phyloP scores from a whole-genome alignment of 2,329 filamentous ascomycete genomes.

The Colletotrichum filicis region DNA sequence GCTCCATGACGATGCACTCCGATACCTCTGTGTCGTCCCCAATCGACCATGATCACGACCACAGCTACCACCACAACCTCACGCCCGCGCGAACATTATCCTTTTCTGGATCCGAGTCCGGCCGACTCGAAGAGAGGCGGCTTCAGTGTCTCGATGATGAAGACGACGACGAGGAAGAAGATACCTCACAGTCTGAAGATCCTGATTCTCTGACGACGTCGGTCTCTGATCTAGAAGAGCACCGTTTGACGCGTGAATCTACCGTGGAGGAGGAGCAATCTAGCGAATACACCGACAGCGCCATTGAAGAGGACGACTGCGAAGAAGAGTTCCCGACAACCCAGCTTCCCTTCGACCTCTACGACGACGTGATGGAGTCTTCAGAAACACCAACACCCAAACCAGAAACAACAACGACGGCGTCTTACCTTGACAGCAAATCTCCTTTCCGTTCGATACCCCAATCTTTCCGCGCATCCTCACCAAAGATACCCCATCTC shows the following conservation, averaged over 20 bases:
- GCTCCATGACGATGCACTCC: constrained; percentile 61
- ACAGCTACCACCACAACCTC: constrained; percentile 45
- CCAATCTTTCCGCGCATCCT: constrained; percentile 47
- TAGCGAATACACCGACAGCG: constrained; percentile 40
- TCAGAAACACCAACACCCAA: constrained; percentile 57
- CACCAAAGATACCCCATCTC: constrained; percentile 46
- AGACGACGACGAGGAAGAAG: constrained; percentile 46
- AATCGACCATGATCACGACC: constrained; percentile 45
- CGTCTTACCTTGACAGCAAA: constrained; percentile 52
- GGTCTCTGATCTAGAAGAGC: constrained; percentile 58
- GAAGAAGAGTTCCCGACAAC: constrained; percentile 49
- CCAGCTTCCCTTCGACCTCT: constrained; percentile 50
- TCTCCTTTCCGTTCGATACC: constrained; percentile 47
- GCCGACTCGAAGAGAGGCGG: constrained; percentile 45
- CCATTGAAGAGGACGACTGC: constrained; percentile 41
- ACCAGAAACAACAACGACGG: constrained; percentile 43
- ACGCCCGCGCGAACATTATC: constrained; percentile 61
- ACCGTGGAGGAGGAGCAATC: constrained; percentile 44
- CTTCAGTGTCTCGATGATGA: constrained; percentile 44
- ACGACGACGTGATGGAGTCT: constrained; percentile 47
- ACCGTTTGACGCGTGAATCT: constrained; percentile 43
- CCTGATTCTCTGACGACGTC: constrained; percentile 56
- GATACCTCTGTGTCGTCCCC: constrained; percentile 54
- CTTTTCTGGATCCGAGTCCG: constrained; percentile 63
- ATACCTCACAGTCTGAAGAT: constrained; percentile 56